phyloP scores from a whole-genome alignment of 163 green algal species.

The Scenedesmus sp. region DNA sequence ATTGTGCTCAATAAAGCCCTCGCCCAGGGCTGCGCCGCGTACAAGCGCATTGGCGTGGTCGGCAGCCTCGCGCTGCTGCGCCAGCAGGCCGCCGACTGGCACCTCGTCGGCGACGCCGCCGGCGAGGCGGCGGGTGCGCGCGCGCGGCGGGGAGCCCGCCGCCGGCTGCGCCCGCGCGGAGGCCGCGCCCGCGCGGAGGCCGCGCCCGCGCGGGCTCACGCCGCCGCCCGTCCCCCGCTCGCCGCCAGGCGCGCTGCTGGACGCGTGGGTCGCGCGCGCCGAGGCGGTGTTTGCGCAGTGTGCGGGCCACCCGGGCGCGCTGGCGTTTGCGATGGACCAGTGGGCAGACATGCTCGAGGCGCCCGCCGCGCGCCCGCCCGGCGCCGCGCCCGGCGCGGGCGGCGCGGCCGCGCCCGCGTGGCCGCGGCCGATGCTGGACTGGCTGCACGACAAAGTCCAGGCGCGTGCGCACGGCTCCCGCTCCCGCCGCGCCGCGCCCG shows the following conservation, averaged over 20 bases:
- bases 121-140: slow-evolving; percentile 2
- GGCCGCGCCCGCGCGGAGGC: too few relatives aligned
- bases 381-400: neutral
- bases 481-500: too few relatives aligned
- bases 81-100: slow-evolving; percentile 28
- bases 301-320: neutral
- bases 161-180: neutral
- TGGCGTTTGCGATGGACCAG: slow-evolving; percentile 43
- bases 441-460: slow-evolving; percentile 32
- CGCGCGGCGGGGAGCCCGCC: neutral
- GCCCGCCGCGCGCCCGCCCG: neutral
- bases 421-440: slow-evolving; percentile 31
- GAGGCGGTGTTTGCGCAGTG: slow-evolving; percentile 41
- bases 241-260: slow-evolving; percentile 1
- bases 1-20: slow-evolving; percentile 59
- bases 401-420: neutral
- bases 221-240: too few relatives aligned
- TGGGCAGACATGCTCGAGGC: slow-evolving; percentile 19
- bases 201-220: too few relatives aligned
- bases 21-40: slow-evolving; percentile 25
- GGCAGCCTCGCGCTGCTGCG: slow-evolving; percentile 49
- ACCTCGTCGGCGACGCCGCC: neutral
- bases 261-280: slow-evolving; percentile 38
- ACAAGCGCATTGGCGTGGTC: slow-evolving; percentile 57
- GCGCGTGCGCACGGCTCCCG: neutral